Conservation (phyloP, 306 rosid species). For the Casuarina equisetifolia region DNA sequence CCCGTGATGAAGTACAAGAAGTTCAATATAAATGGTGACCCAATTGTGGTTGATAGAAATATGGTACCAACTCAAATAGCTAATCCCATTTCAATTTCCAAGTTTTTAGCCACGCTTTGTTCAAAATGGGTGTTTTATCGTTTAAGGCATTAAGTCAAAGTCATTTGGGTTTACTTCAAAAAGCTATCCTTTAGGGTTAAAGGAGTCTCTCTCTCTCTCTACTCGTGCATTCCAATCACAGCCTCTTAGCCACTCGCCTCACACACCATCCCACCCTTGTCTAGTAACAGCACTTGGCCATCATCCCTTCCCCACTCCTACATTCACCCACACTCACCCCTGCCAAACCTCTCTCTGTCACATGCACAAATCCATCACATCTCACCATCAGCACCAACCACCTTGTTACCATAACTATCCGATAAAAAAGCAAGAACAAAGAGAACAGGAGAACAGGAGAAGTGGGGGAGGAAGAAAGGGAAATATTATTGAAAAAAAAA, state of each 20-base stretch:
- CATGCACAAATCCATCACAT: not conserved
- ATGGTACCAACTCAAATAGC: not conserved
- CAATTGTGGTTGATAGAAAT: not conserved
- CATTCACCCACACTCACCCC: not conserved
- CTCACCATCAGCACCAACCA: not conserved
- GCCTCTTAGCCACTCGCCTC: not conserved
- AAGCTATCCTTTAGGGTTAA: too few relatives aligned
- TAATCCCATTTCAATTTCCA: not conserved
- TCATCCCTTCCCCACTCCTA: not conserved
- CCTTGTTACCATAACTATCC: not conserved
- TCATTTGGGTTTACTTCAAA: too few relatives aligned
- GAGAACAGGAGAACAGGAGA: not conserved
- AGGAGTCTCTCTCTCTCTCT: not conserved
- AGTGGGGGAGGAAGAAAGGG: not conserved
- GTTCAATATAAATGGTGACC: not conserved
- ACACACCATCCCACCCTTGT: not conserved
- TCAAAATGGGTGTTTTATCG: not conserved
- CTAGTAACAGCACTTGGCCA: not conserved
- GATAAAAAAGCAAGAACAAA: not conserved
- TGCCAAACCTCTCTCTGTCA: not conserved
- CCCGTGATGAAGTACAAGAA: constrained; percentile 2
- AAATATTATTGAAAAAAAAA: not conserved
- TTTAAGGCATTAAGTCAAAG: not conserved
- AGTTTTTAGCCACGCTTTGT: not conserved
- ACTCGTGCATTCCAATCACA: too few relatives aligned